Evolutionary conservation across 2,329 filamentous ascomycete genomes (phyloP).

Genomic region (Calonectria ilicicola): DNA sequence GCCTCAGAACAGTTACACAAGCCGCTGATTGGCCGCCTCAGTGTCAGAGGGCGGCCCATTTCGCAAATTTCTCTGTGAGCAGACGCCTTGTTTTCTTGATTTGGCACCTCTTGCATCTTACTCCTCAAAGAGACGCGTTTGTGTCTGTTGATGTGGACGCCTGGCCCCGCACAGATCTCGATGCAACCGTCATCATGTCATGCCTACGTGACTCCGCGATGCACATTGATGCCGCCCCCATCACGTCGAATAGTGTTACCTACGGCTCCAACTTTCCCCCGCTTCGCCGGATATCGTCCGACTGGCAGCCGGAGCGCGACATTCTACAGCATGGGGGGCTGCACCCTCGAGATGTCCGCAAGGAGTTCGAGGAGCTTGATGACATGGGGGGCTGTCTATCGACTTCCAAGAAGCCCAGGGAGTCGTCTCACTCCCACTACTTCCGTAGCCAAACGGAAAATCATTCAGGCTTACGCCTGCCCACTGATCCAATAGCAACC

Average conservation of each 20-base stretch:
- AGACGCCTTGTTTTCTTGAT: not conserved
- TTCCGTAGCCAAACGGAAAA: not conserved
- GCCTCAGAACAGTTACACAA: not conserved
- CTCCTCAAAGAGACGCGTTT: not conserved
- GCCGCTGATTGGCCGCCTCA: not conserved
- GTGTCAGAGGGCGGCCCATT: not conserved
- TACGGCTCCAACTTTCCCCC: not conserved
- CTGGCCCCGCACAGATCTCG: not conserved
- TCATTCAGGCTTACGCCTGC: not conserved
- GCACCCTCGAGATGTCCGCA: not conserved
- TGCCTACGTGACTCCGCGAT: not conserved
- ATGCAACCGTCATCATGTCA: not conserved
- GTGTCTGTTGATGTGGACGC: not conserved
- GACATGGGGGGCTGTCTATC: not conserved
- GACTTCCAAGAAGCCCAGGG: not conserved
- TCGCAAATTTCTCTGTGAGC: not conserved
- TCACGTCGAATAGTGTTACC: not conserved
- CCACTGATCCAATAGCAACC: not conserved
- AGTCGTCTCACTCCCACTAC: not conserved
- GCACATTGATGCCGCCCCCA: not conserved
- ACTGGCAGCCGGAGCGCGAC: not conserved
- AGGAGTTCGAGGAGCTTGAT: not conserved
- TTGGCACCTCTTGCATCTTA: not conserved
- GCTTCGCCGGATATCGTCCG: not conserved
- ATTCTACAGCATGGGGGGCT: not conserved